Conservation (phyloP, 352 stramenopile species). For the Phytophthora crassamura region DNA sequence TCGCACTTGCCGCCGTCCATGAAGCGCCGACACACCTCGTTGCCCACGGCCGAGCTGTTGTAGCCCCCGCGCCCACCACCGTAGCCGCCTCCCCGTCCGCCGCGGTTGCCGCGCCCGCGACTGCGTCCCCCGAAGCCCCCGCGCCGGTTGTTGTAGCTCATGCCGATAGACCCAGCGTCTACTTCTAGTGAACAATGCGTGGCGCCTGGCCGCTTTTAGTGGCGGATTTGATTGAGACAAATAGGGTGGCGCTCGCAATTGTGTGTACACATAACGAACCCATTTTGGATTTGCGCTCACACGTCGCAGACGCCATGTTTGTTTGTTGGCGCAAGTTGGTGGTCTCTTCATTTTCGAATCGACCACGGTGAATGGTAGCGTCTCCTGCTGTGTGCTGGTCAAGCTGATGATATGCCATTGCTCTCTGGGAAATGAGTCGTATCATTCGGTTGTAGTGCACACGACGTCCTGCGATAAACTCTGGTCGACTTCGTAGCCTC, state of each 20-base stretch:
- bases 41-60: conserved; percentile 43
- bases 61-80: conserved; percentile 41
- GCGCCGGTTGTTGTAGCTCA: conserved; percentile 75
- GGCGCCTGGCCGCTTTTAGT: neutral
- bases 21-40: conserved; percentile 75
- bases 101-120: conserved; percentile 54
- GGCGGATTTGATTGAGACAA: conserved; percentile 8
- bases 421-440: no score
- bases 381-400: no score
- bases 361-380: no score
- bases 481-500: no score
- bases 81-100: conserved; percentile 28
- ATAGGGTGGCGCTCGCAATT: conserved; percentile 11
- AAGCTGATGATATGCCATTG: no score
- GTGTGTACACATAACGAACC: no score
- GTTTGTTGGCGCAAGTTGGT: no score
- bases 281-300: no score
- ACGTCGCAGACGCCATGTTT: neutral
- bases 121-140: conserved; percentile 70
- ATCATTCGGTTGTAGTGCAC: no score
- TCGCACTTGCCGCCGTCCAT: conserved; percentile 75
- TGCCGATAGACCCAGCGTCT: conserved; percentile 16
- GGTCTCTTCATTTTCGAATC: no score
- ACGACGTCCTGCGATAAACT: no score
- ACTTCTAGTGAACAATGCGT: conserved; percentile 1